Evolutionary conservation across 805 yeast genomes (phyloP).

Genomic region (Saturnispora bothae): DNA sequence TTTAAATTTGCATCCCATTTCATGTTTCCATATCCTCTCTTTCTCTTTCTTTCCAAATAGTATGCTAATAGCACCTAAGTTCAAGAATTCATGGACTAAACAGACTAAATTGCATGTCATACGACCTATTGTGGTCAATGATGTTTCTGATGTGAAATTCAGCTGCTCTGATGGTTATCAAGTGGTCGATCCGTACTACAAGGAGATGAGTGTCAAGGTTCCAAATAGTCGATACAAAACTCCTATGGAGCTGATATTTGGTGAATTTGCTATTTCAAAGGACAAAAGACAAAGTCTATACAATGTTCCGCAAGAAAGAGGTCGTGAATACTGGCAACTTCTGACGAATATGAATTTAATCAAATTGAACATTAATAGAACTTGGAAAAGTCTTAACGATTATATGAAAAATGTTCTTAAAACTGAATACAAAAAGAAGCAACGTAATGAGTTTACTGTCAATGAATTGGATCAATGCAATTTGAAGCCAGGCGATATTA

Average conservation of each 20-base stretch:
- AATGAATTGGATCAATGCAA: neutral
- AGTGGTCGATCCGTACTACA: slow-evolving; percentile 1
- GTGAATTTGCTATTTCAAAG: neutral
- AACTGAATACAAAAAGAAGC: neutral
- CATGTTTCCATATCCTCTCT: neutral
- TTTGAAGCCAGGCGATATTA: neutral
- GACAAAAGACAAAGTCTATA: neutral
- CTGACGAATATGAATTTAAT: neutral
- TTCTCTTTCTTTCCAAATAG: neutral
- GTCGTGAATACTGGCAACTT: slow-evolving; percentile 1
- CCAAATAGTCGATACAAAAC: neutral
- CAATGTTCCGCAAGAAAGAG: slow-evolving; percentile 1
- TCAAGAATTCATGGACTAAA: slow-evolving; percentile 1
- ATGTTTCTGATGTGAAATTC: neutral
- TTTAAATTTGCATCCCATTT: too few species aligned
- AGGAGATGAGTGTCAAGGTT: slow-evolving; percentile 1
- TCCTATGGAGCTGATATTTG: neutral
- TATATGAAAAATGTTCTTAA: neutral
- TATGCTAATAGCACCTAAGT: neutral
- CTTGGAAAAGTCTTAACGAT: neutral
- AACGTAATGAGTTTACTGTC: neutral
- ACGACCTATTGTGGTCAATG: neutral
- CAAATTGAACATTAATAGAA: slow-evolving; percentile 1
- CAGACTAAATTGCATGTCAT: neutral
- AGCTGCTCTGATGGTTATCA: slow-evolving; percentile 2